Percentiles rank a stretch among this genome's conserved stretches.
Conservation (phyloP, 2,329 filamentous ascomycete genomes). For the Intubia oerlemansii region DNA sequence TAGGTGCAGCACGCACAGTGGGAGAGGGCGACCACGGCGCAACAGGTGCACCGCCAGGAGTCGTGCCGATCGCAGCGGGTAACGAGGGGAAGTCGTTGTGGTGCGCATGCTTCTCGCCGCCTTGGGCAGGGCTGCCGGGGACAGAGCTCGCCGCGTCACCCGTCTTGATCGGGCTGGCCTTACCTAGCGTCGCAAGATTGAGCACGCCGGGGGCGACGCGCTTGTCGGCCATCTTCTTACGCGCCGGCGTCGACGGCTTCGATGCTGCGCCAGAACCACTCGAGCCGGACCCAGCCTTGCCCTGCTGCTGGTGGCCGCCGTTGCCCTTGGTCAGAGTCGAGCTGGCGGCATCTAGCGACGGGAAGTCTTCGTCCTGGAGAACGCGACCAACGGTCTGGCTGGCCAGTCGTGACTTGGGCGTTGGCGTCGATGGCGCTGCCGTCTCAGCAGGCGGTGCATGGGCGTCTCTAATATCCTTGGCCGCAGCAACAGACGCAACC, state of each 20-base stretch:
- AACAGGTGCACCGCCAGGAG: too few species aligned
- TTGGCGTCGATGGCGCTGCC: too few species aligned
- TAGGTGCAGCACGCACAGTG: conserved; percentile 28
- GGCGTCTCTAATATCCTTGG: too few species aligned
- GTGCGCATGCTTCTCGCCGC: too few species aligned
- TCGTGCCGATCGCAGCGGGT: conserved; percentile 21
- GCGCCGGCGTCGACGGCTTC: conserved; percentile 15
- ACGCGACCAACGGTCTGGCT: conserved; percentile 14
- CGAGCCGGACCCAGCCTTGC: too few species aligned
- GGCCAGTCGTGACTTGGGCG: conserved; percentile 15
- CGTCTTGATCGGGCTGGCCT: conserved; percentile 12
- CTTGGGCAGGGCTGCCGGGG: conserved; percentile 11
- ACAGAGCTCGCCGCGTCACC: conserved; percentile 14
- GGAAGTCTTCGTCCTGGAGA: conserved; percentile 41
- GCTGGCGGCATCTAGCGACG: conserved; percentile 26
- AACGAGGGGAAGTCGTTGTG: conserved; percentile 29
- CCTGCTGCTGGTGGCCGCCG: neutral
- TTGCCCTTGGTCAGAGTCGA: conserved; percentile 8
- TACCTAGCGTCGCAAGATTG: conserved; percentile 26
- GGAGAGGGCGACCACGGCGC: conserved; percentile 35
- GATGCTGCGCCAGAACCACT: conserved; percentile 4
- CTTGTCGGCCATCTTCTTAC: conserved; percentile 13
- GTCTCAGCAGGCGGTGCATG: neutral
- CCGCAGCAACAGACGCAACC: neutral
- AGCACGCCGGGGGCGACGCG: conserved; percentile 17